Base-by-base conservation (phyloP, 345 rosid genomes). In the Eucalyptus grandis region DNA sequence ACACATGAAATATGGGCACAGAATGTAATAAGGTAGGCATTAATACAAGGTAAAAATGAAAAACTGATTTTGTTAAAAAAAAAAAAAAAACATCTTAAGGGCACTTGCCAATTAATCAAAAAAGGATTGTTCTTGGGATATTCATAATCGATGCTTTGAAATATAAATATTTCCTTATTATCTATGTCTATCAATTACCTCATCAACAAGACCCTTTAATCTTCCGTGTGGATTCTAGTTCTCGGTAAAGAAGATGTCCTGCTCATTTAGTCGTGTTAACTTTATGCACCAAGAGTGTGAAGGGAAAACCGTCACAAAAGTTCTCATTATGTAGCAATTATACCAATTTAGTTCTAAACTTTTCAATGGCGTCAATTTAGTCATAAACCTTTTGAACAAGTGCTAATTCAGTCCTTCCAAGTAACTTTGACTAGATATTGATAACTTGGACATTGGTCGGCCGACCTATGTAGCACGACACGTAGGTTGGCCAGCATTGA, bases 391-490 rank as follows among this genome's bases (percentile, higher is more conserved):
- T 51, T 51, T 51, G 54, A 51, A 51, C 7, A 51, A 51, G 8
- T 51, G 54, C 1, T 51, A 51, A 51, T 51, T 51, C 9, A 16
- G 0, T 3, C 54, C 21, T 51, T 51, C 54, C 54, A 16, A 51
- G 2, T 51, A 51, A 51, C 21, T 51, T 51, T 51, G 54, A 51
- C 0, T 16, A 8, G 54, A 51, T 51, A 51, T 51, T 51, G 54
- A 51, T 51, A 51, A 51, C 54, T 51, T 16, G 21, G 54, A 51
- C 4, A 0, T 16, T 51, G 54, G 21, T 51, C 4, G 0, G 9
- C 21, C 0, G 4, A 51, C 54, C 8, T 16, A 51, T 51, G 54
- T 51, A 51, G 54, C 21, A 51, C 4, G 1, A 8, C 9, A 0
- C 2, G 7, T 2, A 51, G 7, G 54, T 51, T 51, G 4, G 54